Conservation (phyloP, 2,329 filamentous ascomycete genomes). For the Capronia coronata region DNA sequence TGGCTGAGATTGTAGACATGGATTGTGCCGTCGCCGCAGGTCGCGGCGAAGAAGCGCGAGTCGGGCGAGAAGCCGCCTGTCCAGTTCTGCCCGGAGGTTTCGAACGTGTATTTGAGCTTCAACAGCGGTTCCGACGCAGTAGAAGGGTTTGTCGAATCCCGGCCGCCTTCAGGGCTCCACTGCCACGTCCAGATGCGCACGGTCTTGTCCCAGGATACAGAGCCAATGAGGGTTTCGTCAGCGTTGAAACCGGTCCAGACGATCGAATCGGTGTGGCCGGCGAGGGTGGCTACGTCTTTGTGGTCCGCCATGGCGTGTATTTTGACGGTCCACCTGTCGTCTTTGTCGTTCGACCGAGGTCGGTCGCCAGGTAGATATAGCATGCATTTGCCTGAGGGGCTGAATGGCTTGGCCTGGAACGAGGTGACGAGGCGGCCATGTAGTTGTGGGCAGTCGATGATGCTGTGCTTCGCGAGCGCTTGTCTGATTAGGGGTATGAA, state of each 20-base stretch:
- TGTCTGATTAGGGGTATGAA: background rate
- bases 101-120: conserved; percentile 2
- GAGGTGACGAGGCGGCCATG: background rate
- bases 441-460: background rate
- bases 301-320: conserved; percentile 1
- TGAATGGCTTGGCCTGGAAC: conserved; percentile 1
- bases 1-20: background rate
- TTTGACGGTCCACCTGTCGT: background rate
- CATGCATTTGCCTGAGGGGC: conserved; percentile 1
- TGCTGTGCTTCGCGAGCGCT: background rate
- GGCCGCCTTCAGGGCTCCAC: background rate
- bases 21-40: conserved; percentile 1
- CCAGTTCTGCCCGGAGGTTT: conserved; percentile 5
- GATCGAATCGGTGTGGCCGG: conserved; percentile 3
- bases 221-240: conserved; percentile 5
- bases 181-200: conserved; percentile 1
- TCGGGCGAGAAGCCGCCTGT: conserved; percentile 2
- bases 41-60: background rate
- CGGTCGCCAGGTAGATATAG: conserved; percentile 5
- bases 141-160: background rate
- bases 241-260: conserved; percentile 3
- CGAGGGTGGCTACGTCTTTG: conserved; percentile 2
- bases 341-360: conserved; percentile 3
- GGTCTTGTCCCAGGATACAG: conserved; percentile 4
- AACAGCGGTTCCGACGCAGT: background rate